A percentile compares a stretch with the other conserved stretches of the same genome.
Conservation (phyloP, 345 rosid genomes). For the Arabis hirsuta region DNA sequence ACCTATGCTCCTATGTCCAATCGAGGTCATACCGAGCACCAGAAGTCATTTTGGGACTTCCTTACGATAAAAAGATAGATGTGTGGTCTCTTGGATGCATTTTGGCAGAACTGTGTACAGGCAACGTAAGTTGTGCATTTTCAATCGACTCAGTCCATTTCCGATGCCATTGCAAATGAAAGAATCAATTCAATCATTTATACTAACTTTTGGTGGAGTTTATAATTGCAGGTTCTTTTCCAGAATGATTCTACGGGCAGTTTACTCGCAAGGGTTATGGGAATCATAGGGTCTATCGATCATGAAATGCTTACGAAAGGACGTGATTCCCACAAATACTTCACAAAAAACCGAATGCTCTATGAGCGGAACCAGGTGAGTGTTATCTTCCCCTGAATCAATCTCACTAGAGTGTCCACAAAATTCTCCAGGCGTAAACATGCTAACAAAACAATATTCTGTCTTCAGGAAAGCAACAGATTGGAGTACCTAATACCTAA, state of each 20-base stretch:
- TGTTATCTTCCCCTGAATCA: background rate
- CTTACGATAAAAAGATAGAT: constrained; percentile 95
- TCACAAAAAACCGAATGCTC: constrained; percentile 91
- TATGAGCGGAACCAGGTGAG: constrained; percentile 96
- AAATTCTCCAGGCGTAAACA: background rate
- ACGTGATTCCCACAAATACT: constrained; percentile 91
- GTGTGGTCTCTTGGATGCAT: constrained; percentile 99
- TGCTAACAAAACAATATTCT: constrained; percentile 11
- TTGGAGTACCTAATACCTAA: constrained; percentile 92
- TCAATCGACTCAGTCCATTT: background rate
- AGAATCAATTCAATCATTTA: background rate
- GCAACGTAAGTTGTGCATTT: constrained; percentile 73
- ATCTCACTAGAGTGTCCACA: too few species aligned
- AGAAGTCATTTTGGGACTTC: constrained; percentile 92
- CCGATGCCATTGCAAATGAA: background rate
- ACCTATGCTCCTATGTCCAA: constrained; percentile 96
- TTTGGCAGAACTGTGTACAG: constrained; percentile 97
- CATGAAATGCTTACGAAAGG: constrained; percentile 92
- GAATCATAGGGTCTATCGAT: constrained; percentile 76
- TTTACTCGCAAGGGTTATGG: constrained; percentile 87
- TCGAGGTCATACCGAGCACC: constrained; percentile 99
- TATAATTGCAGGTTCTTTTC: constrained; percentile 69
- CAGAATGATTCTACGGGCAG: constrained; percentile 99
- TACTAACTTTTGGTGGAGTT: background rate
- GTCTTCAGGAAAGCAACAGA: constrained; percentile 77